Conservation (phyloP, 164 flowering plant species). For the Warburgia ugandensis region DNA sequence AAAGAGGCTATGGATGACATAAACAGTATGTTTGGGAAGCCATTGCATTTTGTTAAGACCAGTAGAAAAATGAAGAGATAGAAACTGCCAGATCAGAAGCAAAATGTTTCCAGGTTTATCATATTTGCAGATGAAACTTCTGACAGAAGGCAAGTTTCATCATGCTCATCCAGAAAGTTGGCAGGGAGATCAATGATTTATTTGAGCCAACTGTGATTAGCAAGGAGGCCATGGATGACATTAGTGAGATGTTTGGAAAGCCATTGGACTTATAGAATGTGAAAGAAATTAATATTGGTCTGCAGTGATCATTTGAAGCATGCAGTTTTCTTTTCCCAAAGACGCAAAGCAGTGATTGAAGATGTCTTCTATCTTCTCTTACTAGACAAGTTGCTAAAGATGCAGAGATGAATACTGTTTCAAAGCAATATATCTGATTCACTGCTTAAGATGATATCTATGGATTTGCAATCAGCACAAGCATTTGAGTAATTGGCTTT, state of each 20-base stretch:
- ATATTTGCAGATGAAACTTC: constrained; percentile 64
- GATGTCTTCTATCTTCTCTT: neutral
- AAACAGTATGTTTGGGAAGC: constrained; percentile 89
- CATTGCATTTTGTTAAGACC: constrained; percentile 70
- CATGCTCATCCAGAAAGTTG: constrained; percentile 20
- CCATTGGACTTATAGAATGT: constrained; percentile 65
- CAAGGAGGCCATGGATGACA: constrained; percentile 86
- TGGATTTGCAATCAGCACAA: too few relatives aligned
- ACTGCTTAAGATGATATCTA: neutral
- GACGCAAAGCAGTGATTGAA: neutral
- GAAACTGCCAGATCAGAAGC: constrained; percentile 23
- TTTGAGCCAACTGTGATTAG: constrained; percentile 76
- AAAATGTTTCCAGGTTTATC: constrained; percentile 35
- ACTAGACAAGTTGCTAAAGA: neutral
- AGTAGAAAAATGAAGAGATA: constrained; percentile 40
- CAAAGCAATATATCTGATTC: too few relatives aligned
- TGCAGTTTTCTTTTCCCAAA: neutral
- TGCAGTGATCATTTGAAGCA: neutral
- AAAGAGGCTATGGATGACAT: constrained; percentile 93
- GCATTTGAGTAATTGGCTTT: too few relatives aligned
- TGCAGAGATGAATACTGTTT: too few relatives aligned
- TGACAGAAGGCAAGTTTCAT: constrained; percentile 15
- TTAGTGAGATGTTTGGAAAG: constrained; percentile 82
- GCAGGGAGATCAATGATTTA: constrained; percentile 39
- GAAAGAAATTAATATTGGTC: neutral